phyloP scores from a whole-genome alignment of 2,329 filamentous ascomycete genomes.

The Setomelanomma holmii region DNA sequence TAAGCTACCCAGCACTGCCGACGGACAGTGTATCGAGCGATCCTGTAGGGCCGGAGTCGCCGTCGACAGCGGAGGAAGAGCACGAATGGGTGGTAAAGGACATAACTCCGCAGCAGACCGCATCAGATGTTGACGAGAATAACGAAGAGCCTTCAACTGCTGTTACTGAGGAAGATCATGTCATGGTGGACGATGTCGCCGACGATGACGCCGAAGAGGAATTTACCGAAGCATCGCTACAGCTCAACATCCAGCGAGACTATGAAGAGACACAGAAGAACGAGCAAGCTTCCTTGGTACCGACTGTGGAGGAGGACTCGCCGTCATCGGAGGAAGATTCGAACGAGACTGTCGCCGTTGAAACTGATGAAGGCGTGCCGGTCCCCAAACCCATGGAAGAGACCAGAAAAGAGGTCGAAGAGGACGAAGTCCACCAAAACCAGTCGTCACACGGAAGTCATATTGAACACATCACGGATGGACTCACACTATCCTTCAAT shows the following conservation, averaged over 20 bases:
- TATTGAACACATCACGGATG: conserved; percentile 37
- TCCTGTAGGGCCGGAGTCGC: neutral
- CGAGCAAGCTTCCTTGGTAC: neutral
- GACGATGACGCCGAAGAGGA: conserved; percentile 24
- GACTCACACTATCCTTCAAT: conserved; percentile 34
- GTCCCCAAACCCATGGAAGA: too few relatives aligned
- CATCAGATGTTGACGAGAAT: too few relatives aligned
- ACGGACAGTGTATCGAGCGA: neutral
- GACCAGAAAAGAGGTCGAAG: neutral
- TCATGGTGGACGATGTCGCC: neutral
- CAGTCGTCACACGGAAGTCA: neutral
- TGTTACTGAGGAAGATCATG: neutral
- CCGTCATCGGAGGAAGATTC: neutral
- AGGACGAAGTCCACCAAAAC: neutral
- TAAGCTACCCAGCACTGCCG: neutral
- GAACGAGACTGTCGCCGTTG: neutral
- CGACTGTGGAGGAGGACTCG: neutral
- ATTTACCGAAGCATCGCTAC: conserved; percentile 41
- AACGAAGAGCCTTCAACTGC: neutral
- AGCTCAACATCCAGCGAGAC: conserved; percentile 35
- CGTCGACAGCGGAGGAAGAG: neutral
- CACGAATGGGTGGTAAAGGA: too few relatives aligned
- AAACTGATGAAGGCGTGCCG: neutral
- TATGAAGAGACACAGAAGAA: conserved; percentile 16
- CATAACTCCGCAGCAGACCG: too few relatives aligned